Base-by-base conservation (phyloP, 2,329 filamentous ascomycete species). In the Ophiosphaerella korrae region DNA sequence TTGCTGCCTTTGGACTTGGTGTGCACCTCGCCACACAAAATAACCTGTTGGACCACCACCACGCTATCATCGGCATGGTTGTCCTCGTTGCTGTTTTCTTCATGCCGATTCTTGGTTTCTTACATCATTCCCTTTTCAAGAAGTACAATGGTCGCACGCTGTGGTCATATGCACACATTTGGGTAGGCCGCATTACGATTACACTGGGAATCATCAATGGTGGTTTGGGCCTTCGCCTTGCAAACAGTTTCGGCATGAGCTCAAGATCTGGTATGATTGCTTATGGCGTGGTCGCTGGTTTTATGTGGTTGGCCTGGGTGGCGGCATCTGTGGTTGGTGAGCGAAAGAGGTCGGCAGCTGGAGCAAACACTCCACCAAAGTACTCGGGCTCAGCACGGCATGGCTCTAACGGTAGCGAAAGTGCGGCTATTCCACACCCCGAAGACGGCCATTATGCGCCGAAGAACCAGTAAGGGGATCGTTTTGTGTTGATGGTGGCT, bases 151-250 rank as follows among this genome's bases (percentile, higher is more conserved):
- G 64, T 12, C 78, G 79, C 31, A 79, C 77, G 1, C 54, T 75
- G 6, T 79, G 77, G 64, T 80, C 79, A 0, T 75, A 80, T 52
- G 69, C 67, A 3, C 82, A 85, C 58, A 73, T 83, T 41, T 85
- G 82, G 82, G 60, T 83, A 23, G 82, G 82, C 14, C 75, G 82
- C 4, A 57, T 73, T 24, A 72, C 78, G 18, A 77, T 85, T 11
- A 71, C 77, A 0, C 67, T 84, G 1, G 82, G 80, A 3, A 80
- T 84, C 48, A 74, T 84, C 63, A 84, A 84, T 60, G 82, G 80
- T n/a, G 82, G 82, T 0, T 66, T 84, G 1, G 82, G 82, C 0
- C 75, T 84, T 33, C 67, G 72, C 50, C 68, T 82, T 14, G 77
- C 79, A 2, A 71, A 76, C 18, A 69, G 74, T 31, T 75, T 71